phyloP scores from a whole-genome alignment of 2,329 filamentous ascomycete genomes.

The Huntiella bhutanensis region DNA sequence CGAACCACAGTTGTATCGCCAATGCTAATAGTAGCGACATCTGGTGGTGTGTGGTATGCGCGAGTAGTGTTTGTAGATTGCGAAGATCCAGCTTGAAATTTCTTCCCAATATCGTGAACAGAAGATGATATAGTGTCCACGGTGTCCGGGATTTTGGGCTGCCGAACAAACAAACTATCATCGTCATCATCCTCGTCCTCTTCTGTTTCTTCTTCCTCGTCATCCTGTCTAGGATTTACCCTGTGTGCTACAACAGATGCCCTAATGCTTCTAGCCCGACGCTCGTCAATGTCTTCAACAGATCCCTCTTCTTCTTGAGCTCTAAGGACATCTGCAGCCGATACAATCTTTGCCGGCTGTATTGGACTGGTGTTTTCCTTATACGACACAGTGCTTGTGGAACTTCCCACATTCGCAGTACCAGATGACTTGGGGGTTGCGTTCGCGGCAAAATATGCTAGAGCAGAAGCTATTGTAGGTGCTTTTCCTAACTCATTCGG shows the following conservation, averaged over 20 bases:
- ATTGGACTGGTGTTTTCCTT: not conserved
- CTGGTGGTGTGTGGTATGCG: constrained; percentile 33
- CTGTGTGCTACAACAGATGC: constrained; percentile 1
- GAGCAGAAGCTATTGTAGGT: not conserved
- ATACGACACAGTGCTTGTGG: too few relatives aligned
- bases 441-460: not conserved
- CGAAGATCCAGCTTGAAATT: not conserved
- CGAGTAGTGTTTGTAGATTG: not conserved
- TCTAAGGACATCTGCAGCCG: constrained; percentile 2
- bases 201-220: not conserved
- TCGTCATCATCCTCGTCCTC: constrained; percentile 1
- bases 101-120: not conserved
- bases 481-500: not conserved
- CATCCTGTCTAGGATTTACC: constrained; percentile 16
- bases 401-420: too few relatives aligned
- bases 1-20: constrained; percentile 48
- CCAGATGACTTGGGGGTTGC: too few relatives aligned
- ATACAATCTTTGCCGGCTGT: not conserved
- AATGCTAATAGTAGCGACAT: constrained; percentile 57
- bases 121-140: not conserved
- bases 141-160: not conserved
- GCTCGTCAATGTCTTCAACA: not conserved
- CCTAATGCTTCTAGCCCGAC: too few relatives aligned
- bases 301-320: constrained; percentile 1
- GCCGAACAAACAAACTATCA: constrained; percentile 1